Conservation (phyloP, 306 rosid species). For the Pyrus betulifolia region DNA sequence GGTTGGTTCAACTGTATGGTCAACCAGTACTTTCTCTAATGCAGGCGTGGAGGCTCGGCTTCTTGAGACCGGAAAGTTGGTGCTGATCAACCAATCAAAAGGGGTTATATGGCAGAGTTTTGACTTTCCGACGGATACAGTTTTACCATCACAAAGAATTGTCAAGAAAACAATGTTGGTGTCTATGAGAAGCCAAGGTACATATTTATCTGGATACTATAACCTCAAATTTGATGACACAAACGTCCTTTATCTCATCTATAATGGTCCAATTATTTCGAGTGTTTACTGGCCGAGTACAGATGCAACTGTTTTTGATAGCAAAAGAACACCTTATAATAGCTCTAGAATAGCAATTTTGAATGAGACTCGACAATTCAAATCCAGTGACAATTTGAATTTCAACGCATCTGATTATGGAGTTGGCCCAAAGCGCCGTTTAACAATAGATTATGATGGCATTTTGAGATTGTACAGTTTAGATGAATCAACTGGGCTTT, state of each 20-base stretch:
- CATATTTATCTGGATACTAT: slow-evolving; percentile 10
- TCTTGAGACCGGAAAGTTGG: slow-evolving; percentile 22
- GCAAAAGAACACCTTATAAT: slow-evolving; percentile 25
- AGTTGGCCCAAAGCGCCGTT: neutral
- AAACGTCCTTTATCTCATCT: slow-evolving; percentile 4
- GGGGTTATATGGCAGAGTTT: slow-evolving; percentile 16
- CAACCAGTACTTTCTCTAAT: slow-evolving; percentile 1
- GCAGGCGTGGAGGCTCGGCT: neutral
- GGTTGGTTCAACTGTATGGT: slow-evolving; percentile 10
- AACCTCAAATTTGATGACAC: slow-evolving; percentile 11
- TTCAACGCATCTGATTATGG: slow-evolving; percentile 6
- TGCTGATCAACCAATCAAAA: neutral
- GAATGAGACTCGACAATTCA: slow-evolving; percentile 1
- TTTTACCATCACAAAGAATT: slow-evolving; percentile 13
- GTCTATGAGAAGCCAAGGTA: slow-evolving; percentile 17
- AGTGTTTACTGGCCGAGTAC: slow-evolving; percentile 23
- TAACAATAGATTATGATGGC: slow-evolving; percentile 25
- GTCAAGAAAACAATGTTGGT: slow-evolving; percentile 18
- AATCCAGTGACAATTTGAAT: slow-evolving; percentile 6
- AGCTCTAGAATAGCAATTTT: slow-evolving; percentile 14
- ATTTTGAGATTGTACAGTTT: slow-evolving; percentile 16
- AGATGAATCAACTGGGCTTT: slow-evolving; percentile 5
- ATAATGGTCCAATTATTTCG: slow-evolving; percentile 22
- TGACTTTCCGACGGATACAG: slow-evolving; percentile 17
- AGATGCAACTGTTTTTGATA: no score